Conservation (phyloP, 768 basidiomycete species). For the Hericium coralloides region DNA sequence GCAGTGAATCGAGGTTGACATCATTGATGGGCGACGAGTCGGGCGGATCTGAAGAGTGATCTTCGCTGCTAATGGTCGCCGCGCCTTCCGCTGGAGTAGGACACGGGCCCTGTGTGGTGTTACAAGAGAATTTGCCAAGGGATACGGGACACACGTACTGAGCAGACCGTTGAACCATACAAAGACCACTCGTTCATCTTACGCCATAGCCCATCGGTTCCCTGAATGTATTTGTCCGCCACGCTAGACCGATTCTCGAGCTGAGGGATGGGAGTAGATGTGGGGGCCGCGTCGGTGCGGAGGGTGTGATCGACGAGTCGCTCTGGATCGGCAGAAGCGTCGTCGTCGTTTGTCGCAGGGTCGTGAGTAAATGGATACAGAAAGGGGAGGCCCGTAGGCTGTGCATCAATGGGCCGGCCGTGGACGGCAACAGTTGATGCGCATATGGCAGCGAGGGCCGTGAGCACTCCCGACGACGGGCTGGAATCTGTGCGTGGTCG, state of each 20-base stretch:
- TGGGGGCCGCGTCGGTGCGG: not conserved
- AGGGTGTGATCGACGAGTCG: not conserved
- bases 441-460: constrained; percentile 6
- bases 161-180: constrained; percentile 62
- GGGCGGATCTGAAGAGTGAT: not conserved
- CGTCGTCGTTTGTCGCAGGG: constrained; percentile 6
- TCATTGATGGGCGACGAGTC: constrained; percentile 1
- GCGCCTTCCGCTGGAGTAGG: not conserved
- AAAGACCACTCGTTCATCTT: constrained; percentile 37
- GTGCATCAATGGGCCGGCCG: constrained; percentile 2
- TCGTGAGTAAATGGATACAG: constrained; percentile 23
- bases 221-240: constrained; percentile 15
- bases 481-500: not conserved
- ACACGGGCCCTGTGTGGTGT: not conserved
- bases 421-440: not conserved
- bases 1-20: constrained; percentile 15
- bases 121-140: constrained; percentile 26
- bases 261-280: not conserved
- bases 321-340: not conserved
- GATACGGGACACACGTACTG: constrained; percentile 28
- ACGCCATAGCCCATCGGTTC: constrained; percentile 15
- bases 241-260: not conserved
- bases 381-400: constrained; percentile 9
- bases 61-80: not conserved
- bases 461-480: not conserved